Base-by-base conservation (phyloP, 176 grass and related monocot species). In the Aechmea fasciata region DNA sequence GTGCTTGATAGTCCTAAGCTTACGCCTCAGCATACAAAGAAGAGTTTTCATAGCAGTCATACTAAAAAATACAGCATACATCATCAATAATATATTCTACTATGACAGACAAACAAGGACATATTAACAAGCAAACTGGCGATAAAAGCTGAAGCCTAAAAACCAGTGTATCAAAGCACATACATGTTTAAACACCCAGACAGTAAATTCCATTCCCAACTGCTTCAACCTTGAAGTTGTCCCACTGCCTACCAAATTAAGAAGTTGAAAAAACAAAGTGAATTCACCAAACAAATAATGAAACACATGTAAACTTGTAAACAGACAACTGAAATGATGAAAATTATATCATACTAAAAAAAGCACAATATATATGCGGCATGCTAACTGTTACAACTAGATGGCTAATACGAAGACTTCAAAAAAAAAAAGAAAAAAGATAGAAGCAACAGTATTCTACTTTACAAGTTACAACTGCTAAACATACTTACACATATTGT, bases 161-260 rank as follows among this genome's bases (percentile, higher is more conserved):
- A 52, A 55, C 26, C 26, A 68, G 29, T 10, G 52, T 10, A 77
- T 13, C 18, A 17, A 61, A 69, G 53, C 14, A 71, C 82, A 67
- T 89, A 96, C 92, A 88, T 96, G 92, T 91, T 96, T 96, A 70
- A 96, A 96, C 69, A 96, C 88, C 92, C 88, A 91, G 68, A 96
- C 92, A 67, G 88, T 96, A 33, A 96, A 96, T 70, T 96, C 88
- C 92, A 96, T 96, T 41, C 92, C 92, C 67, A 91, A 65, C 69
- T 96, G 92, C 83, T 96, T 96, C 54, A 96, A 41, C 80, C 92
- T 85, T 82, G 88, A 84, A 74, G 88, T 96, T 48, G 88, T 91
- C 72, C 85, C 85, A 51, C 48, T 82, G 88, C 92, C 92, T 96
- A 55, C 67, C 80, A 62, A 54, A 65, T 73, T 62, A 69, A 64